Evolutionary conservation across 257 asterid species (phyloP).

Genomic region (Solanum chiquidenum): DNA sequence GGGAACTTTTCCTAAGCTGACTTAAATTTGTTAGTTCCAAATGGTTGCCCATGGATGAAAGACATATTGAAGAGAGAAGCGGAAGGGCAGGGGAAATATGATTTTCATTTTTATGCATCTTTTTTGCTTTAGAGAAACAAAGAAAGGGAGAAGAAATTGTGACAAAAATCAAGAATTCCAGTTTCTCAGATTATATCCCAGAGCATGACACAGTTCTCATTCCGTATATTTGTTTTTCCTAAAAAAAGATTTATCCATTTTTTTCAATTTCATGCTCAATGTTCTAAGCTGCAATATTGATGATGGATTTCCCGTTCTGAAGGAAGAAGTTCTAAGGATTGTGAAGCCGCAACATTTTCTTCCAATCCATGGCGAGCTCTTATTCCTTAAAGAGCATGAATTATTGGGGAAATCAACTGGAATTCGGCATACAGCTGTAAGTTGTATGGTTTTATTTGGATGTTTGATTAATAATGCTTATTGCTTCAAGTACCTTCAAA

Average conservation of each 20-base stretch:
- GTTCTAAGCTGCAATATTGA: neutral
- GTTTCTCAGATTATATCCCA: neutral
- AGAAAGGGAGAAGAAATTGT: neutral
- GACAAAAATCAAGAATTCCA: neutral
- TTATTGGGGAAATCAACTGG: slow-evolving; percentile 91
- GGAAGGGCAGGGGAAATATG: neutral
- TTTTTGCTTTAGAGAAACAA: neutral
- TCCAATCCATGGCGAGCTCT: slow-evolving; percentile 95
- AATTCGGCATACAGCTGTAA: slow-evolving; percentile 84
- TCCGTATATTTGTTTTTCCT: neutral
- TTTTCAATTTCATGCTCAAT: neutral
- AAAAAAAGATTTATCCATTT: neutral
- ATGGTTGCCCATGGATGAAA: neutral
- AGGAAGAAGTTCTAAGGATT: slow-evolving; percentile 93
- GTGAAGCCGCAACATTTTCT: slow-evolving; percentile 98
- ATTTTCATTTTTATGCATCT: neutral
- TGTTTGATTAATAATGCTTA: neutral
- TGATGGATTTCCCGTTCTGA: neutral
- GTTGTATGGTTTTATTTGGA: slow-evolving; percentile 13
- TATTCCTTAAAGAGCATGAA: slow-evolving; percentile 96
- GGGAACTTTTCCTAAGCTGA: neutral
- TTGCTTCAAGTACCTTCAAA: neutral
- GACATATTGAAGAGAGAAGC: neutral
- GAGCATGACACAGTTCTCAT: neutral
- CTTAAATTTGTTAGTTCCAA: neutral